phyloP scores from a whole-genome alignment of 257 asterid genomes.

The Solanum clarkiae region DNA sequence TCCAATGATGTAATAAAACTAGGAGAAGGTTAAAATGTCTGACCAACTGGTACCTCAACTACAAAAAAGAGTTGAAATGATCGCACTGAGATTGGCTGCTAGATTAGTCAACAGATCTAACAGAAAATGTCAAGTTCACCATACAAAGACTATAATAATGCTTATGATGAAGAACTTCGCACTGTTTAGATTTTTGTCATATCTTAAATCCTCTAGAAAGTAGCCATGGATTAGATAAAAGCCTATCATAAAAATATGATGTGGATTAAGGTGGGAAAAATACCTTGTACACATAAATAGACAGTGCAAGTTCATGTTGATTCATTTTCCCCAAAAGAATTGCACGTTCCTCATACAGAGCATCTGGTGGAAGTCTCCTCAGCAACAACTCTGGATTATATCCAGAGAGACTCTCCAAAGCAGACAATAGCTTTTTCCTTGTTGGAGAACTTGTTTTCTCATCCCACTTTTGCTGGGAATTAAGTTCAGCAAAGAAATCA shows the following conservation, averaged over 20 bases:
- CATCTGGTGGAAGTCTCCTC: conserved; percentile 82
- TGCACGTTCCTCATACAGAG: conserved; percentile 87
- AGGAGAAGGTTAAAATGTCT: not conserved
- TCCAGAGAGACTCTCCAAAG: conserved; percentile 78
- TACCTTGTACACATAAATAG: conserved; percentile 92
- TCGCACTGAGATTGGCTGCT: not conserved
- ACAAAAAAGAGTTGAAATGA: not conserved
- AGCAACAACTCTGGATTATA: conserved; percentile 70
- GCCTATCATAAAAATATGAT: not conserved
- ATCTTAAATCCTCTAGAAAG: not conserved
- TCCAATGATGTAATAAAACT: not conserved
- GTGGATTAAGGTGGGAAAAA: not conserved
- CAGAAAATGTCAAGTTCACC: not conserved
- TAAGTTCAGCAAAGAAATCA: conserved; percentile 69
- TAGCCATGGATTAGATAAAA: not conserved
- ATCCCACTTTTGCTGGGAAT: conserved; percentile 78
- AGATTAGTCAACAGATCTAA: not conserved
- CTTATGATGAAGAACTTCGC: not conserved
- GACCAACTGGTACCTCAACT: not conserved
- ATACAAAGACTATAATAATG: not conserved
- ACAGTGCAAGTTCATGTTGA: conserved; percentile 91
- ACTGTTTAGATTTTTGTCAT: not conserved
- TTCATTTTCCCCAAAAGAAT: conserved; percentile 88
- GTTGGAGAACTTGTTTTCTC: conserved; percentile 70
- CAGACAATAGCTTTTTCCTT: conserved; percentile 83